These are phyloP conservation scores for Hibiscus mutabilis DNA, from an alignment of 345 rosid species.

Conservation along the genomic window DNA sequence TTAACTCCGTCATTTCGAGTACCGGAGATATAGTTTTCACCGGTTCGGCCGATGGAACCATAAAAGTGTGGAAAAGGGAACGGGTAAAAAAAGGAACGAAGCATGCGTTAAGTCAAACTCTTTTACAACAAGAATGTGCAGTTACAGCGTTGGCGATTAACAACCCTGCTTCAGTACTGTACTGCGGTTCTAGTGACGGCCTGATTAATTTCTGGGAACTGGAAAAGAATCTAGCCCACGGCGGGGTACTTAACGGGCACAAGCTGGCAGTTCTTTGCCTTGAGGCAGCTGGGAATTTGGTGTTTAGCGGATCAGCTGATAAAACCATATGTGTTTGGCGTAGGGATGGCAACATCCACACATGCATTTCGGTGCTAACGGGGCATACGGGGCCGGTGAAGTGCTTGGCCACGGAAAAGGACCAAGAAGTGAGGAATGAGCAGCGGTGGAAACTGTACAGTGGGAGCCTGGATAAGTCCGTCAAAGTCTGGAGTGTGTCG, in stretches of 20 bases:
- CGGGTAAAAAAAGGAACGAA: slow-evolving; percentile 42
- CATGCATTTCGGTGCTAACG: slow-evolving; percentile 81
- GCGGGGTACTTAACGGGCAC: slow-evolving; percentile 81
- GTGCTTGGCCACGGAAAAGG: slow-evolving; percentile 77
- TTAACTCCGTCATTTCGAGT: slow-evolving; percentile 61
- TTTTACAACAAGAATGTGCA: slow-evolving; percentile 80
- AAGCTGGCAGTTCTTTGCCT: slow-evolving; percentile 88
- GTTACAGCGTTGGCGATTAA: slow-evolving; percentile 72
- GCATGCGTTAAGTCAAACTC: slow-evolving; percentile 45
- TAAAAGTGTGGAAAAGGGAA: slow-evolving; percentile 80
- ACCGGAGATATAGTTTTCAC: slow-evolving; percentile 53
- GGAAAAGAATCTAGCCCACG: slow-evolving; percentile 58
- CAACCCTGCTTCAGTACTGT: slow-evolving; percentile 39
- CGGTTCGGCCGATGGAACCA: slow-evolving; percentile 93
- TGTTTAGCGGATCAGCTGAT: slow-evolving; percentile 94
- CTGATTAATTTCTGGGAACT: slow-evolving; percentile 83
- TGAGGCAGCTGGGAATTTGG: slow-evolving; percentile 58
- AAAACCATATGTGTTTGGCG: slow-evolving; percentile 94
- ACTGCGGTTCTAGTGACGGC: slow-evolving; percentile 91
- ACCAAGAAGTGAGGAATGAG: slow-evolving; percentile 36
- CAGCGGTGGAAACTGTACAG: slow-evolving; percentile 77
- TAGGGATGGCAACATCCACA: slow-evolving; percentile 60
- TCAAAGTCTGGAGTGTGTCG: slow-evolving; percentile 89
- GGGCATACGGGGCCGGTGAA: slow-evolving; percentile 95
- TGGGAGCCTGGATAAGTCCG: slow-evolving; percentile 89